Evolutionary conservation across 1,139 yeast genomes (phyloP).

Genomic region (Zygoascus meyerae): DNA sequence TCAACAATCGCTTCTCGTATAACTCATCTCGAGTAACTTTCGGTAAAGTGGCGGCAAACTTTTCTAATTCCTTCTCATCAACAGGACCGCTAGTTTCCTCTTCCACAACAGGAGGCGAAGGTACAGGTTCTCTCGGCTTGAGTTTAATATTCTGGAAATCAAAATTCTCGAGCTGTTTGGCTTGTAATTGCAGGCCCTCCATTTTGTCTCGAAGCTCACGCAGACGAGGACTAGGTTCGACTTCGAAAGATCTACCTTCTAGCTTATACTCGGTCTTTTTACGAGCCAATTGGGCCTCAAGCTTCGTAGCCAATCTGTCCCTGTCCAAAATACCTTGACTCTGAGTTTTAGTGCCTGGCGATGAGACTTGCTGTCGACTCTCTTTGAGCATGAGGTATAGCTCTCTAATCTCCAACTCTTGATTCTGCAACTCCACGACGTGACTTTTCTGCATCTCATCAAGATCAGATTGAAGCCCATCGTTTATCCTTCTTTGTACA

Average conservation of each 20-base stretch:
- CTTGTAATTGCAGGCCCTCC: slow-evolving; percentile 81
- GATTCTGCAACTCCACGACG: slow-evolving; percentile 72
- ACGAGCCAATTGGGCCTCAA: slow-evolving; percentile 56
- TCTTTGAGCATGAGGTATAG: slow-evolving; percentile 59
- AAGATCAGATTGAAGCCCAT: slow-evolving; percentile 58
- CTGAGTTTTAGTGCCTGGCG: slow-evolving; percentile 30
- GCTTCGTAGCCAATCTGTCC: slow-evolving; percentile 37
- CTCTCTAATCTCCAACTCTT: slow-evolving; percentile 84
- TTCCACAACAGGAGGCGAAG: neutral
- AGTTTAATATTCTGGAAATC: slow-evolving; percentile 51
- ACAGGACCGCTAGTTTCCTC: neutral
- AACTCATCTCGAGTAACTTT: slow-evolving; percentile 22
- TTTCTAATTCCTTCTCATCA: slow-evolving; percentile 11
- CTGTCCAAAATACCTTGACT: slow-evolving; percentile 32
- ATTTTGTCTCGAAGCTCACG: slow-evolving; percentile 74
- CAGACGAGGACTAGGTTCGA: slow-evolving; percentile 74
- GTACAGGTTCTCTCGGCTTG: neutral
- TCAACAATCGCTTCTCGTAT: slow-evolving; percentile 25
- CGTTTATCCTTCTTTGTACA: slow-evolving; percentile 63
- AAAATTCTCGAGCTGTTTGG: slow-evolving; percentile 80
- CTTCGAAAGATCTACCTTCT: slow-evolving; percentile 43
- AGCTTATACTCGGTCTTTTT: slow-evolving; percentile 57
- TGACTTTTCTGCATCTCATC: slow-evolving; percentile 65
- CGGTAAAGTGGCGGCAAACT: slow-evolving; percentile 13
- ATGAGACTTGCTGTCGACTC: slow-evolving; percentile 22